phyloP scores from a whole-genome alignment of 2,329 filamentous ascomycete genomes.

The Alternaria postmessia region DNA sequence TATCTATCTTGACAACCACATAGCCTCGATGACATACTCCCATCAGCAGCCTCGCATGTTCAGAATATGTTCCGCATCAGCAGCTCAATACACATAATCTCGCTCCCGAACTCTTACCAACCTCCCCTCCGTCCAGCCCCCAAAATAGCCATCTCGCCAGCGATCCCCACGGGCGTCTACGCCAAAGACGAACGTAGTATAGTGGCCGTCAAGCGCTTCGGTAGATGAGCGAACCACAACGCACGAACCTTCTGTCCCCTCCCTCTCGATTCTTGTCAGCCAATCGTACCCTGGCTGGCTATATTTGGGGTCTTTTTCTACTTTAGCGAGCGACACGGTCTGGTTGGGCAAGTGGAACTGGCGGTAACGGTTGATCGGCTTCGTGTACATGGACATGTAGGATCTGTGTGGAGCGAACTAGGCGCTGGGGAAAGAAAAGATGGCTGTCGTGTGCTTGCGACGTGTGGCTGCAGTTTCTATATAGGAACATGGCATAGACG shows the following conservation, averaged over 20 bases:
- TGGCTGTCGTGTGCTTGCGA: constrained; percentile 2
- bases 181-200: not conserved
- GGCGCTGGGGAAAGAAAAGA: constrained; percentile 8
- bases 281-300: constrained; percentile 20
- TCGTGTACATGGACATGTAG: constrained; percentile 1
- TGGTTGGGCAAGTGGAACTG: constrained; percentile 18
- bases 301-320: constrained; percentile 31
- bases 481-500: constrained; percentile 11
- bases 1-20: not conserved
- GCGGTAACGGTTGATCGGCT: constrained; percentile 15
- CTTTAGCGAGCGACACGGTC: not conserved
- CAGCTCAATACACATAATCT: not conserved
- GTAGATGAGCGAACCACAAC: constrained; percentile 21
- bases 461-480: constrained; percentile 4
- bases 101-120: not conserved
- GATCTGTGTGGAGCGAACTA: constrained; percentile 3
- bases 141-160: constrained; percentile 10
- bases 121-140: not conserved
- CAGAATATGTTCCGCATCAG: not conserved
- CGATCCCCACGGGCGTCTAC: constrained; percentile 9
- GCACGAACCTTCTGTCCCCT: not conserved
- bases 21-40: not conserved
- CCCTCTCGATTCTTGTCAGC: not conserved
- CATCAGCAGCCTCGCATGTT: constrained; percentile 2
- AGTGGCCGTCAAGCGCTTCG: constrained; percentile 21